Base-by-base conservation (phyloP, 495 filamentous ascomycete species). In the Rostrohypoxylon terebratum region DNA sequence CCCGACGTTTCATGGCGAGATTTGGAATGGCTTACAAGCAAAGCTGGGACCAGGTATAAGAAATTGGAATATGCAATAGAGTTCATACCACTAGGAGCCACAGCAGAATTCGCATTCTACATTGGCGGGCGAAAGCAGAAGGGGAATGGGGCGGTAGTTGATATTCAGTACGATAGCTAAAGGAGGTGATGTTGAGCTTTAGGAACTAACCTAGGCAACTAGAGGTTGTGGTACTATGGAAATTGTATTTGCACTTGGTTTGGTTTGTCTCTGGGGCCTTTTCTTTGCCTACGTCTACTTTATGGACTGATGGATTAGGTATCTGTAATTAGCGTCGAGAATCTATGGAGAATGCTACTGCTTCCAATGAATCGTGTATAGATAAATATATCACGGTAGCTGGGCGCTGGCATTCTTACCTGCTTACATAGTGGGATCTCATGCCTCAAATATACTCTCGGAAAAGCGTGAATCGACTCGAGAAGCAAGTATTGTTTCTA, bases 121-220 rank as follows among this genome's bases (percentile, higher is more conserved):
- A 54, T 54, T 16, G 50, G 34, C n/a, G 50, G 50, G 25, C 11
- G 50, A 11, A 54, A 54, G 33, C 50, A 54, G 50, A 33, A 54
- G n/a, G 50, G 50, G 34, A 54, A 54, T 5, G 25, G 50, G 13
- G 16, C 50, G 8, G n/a, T 54, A 11, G 50, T 54, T 3, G 31
- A 33, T 6, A 54, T 54, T 6, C 50, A 54, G 50, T 54, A 54
- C 33, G 50, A 54, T 2, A 54, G 20, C 11, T 51, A 28, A 51
- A 21, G 50, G 4, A 3, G 25, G 25, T 33, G 18, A 1, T 3
- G 13, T 34, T 54, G 34, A 3, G 4, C 13, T 10, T 13, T 13
- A 51, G 25, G 25, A n/a, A n/a, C n/a, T n/a, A n/a, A n/a, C n/a
- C n/a, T n/a, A n/a, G n/a, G n/a, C n/a, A n/a, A n/a, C n/a, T n/a